A percentile compares a stretch with the other conserved stretches of the same genome.
phyloP scores from a whole-genome alignment of 306 rosid genomes.

The Dalbergia cultrata region DNA sequence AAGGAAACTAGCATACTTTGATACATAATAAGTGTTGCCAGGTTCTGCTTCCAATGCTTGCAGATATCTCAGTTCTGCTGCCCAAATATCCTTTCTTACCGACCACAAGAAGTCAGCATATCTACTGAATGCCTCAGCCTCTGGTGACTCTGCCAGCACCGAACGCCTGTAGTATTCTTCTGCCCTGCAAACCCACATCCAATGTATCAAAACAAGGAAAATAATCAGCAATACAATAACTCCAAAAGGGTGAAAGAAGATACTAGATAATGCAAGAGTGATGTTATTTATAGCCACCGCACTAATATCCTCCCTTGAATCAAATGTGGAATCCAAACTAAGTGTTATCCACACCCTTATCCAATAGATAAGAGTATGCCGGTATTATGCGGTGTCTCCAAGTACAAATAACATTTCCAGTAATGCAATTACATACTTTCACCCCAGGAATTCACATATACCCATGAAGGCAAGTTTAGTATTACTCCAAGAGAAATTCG shows the following conservation, averaged over 20 bases:
- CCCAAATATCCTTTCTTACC: constrained; percentile 69
- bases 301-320: too few species aligned
- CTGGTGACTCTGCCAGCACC: constrained; percentile 55
- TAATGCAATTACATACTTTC: constrained; percentile 12
- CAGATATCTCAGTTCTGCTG: constrained; percentile 70
- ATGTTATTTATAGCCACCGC: too few species aligned
- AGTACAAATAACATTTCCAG: not conserved
- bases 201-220: not conserved
- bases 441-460: not conserved
- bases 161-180: constrained; percentile 77
- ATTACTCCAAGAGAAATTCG: not conserved
- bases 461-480: not conserved
- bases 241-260: constrained; percentile 2
- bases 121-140: constrained; percentile 64
- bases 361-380: too few species aligned
- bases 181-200: constrained; percentile 63
- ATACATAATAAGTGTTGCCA: constrained; percentile 53
- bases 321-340: too few species aligned
- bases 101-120: constrained; percentile 79
- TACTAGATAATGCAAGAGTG: not conserved
- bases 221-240: constrained; percentile 3
- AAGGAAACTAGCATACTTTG: constrained; percentile 74
- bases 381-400: not conserved
- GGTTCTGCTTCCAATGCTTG: constrained; percentile 78
- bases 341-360: too few species aligned